Base-by-base conservation (phyloP, 805 yeast genomes). In the Candida ovalis region DNA sequence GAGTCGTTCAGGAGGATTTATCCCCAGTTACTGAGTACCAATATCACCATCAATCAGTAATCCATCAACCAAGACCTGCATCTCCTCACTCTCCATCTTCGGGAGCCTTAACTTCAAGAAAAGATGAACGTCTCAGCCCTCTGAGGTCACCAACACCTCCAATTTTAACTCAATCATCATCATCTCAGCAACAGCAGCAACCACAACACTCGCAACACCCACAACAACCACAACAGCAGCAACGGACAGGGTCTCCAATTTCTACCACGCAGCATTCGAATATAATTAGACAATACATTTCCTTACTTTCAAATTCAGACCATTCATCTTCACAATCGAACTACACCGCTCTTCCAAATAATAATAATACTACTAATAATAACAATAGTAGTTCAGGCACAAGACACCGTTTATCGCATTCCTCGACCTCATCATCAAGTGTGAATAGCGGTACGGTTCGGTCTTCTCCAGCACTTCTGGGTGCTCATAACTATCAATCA, bases 391-490 rank as follows among this genome's bases (percentile, higher is more conserved):
- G 19, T n/a, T 24, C 21, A 15, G 28, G 30, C 18, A 37, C 40
- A 7, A 22, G 19, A 24, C 28, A 23, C 10, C 28, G 28, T 13
- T 17, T 7, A 2, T 27, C 36, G 4, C 8, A 44, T 17, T 38
- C 38, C n/a, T 28, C 54, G 9, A 40, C 48, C 8, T 42, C 45
- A 23, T 44, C 47, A 9, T 39, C 52, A 0, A 35, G 49, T 2
- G 38, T n/a, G 9, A 39, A 15, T 17, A 36, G 33, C 13, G 45
- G 38, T n/a, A 48, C 55, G 1, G 39, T 43, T 17, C 44, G 54
- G 10, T 51, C 57, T 5, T 56, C 60, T 2, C 55, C 60, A 4
- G 40, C 41, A 1, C 19, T 35, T 5, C 46, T 36, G 1, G 51
- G 47, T 13, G 15, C 37, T 1, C 51, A 46, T 32, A 42, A 35